phyloP scores from a whole-genome alignment of 202 grass and related monocot species.

The Digitaria exilis region DNA sequence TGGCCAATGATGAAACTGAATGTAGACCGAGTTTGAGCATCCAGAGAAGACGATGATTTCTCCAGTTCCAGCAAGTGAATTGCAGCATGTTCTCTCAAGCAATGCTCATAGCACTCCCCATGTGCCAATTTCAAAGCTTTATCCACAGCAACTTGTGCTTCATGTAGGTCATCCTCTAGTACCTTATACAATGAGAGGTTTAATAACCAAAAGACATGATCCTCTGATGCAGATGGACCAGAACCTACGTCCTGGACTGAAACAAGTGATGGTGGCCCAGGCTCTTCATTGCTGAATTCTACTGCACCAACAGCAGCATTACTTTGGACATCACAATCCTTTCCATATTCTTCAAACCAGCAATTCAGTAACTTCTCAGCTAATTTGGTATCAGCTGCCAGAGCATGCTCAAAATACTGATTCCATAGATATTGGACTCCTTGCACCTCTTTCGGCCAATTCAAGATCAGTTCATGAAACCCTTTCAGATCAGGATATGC shows the following conservation, averaged over 20 bases:
- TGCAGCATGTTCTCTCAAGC: conserved; percentile 77
- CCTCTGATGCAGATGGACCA: conserved; percentile 48
- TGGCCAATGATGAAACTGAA: conserved; percentile 68
- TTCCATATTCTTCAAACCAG: conserved; percentile 71
- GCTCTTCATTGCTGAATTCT: conserved; percentile 37
- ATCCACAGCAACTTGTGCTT: conserved; percentile 68
- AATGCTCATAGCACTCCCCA: conserved; percentile 63
- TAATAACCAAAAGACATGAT: conserved; percentile 64
- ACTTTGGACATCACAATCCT: conserved; percentile 36
- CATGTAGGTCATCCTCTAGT: conserved; percentile 57
- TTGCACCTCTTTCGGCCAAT: conserved; percentile 77
- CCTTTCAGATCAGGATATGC: conserved; percentile 49
- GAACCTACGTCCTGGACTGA: conserved; percentile 30
- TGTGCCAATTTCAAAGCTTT: conserved; percentile 58
- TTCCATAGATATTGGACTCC: conserved; percentile 95
- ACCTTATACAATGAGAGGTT: conserved; percentile 78
- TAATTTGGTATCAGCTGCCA: conserved; percentile 62
- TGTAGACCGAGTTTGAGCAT: conserved; percentile 42
- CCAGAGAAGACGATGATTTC: conserved; percentile 39
- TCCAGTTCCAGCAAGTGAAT: conserved; percentile 61
- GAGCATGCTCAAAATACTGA: conserved; percentile 69
- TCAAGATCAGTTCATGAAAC: conserved; percentile 69
- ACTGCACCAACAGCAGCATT: conserved; percentile 20
- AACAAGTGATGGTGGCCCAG: conserved; percentile 35
- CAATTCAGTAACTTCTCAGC: conserved; percentile 59